A percentile compares a stretch with the other conserved stretches of the same genome.
Conservation (phyloP, 805 yeast species). For the Teunomyces stri region DNA sequence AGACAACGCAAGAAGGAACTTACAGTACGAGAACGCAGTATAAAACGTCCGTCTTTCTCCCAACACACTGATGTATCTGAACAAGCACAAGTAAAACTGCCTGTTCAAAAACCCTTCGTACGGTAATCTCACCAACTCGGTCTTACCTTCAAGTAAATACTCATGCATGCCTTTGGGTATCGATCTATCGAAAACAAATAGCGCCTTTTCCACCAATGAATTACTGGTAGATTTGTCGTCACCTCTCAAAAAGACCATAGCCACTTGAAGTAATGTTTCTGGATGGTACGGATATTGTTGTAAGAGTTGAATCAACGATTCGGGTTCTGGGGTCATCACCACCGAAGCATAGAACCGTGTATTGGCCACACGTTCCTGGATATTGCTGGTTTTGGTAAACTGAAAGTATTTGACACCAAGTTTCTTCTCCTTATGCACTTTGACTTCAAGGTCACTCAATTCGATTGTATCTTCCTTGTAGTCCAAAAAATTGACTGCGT, state of each 20-base stretch:
- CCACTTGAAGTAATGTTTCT: conserved; percentile 75
- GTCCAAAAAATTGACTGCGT: conserved; percentile 32
- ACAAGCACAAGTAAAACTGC: conserved; percentile 69
- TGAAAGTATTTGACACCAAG: conserved; percentile 57
- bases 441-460: conserved; percentile 24
- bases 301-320: conserved; percentile 57
- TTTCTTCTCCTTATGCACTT: conserved; percentile 28
- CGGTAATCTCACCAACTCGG: conserved; percentile 66
- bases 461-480: conserved; percentile 35
- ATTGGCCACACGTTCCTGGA: conserved; percentile 37
- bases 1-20: conserved; percentile 61
- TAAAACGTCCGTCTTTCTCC: conserved; percentile 74
- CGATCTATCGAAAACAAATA: conserved; percentile 77
- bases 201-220: conserved; percentile 71
- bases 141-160: conserved; percentile 43
- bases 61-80: conserved; percentile 66
- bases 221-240: conserved; percentile 65
- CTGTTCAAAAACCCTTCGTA: conserved; percentile 73
- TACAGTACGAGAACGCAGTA: conserved; percentile 77
- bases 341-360: conserved; percentile 62
- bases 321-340: conserved; percentile 76
- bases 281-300: conserved; percentile 70
- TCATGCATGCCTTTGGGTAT: conserved; percentile 57
- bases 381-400: conserved; percentile 38
- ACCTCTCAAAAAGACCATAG: conserved; percentile 71